phyloP scores from a whole-genome alignment of 2,329 filamentous ascomycete genomes.

The Dothideomycetes sp. region DNA sequence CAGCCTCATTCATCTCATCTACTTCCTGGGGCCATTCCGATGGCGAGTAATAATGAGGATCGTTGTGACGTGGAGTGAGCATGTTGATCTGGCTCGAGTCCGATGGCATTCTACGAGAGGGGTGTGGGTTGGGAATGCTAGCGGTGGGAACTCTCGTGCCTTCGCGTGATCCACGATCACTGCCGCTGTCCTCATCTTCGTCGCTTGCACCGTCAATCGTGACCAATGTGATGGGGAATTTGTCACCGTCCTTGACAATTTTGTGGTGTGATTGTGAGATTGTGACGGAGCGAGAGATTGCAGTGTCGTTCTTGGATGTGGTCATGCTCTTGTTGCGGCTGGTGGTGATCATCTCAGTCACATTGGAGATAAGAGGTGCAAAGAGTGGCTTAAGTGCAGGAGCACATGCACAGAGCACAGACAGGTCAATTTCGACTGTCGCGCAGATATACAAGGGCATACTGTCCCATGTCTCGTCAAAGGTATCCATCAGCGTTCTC shows the following conservation, averaged over 20 bases:
- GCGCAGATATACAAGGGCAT: constrained; percentile 41
- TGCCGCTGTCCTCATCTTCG: no score
- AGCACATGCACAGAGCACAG: constrained; percentile 33
- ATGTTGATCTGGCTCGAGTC: no score
- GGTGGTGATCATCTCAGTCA: constrained; percentile 8
- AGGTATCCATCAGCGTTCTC: constrained; percentile 31
- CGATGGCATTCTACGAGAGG: no score
- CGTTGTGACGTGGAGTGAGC: no score
- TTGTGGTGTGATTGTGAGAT: constrained; percentile 1
- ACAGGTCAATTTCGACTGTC: constrained; percentile 38
- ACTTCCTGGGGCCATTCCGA: no score
- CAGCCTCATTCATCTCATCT: no score
- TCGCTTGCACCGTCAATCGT: background rate
- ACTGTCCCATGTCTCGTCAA: constrained; percentile 37
- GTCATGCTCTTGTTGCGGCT: background rate
- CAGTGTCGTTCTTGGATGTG: constrained; percentile 1
- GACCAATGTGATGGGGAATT: constrained; percentile 1
- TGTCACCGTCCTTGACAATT: background rate
- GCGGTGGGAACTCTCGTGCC: no score
- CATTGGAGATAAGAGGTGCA: background rate
- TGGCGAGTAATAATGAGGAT: no score
- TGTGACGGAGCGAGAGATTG: background rate
- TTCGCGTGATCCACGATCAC: no score
- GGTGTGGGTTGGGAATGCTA: no score
- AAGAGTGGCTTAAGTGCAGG: constrained; percentile 28